These are phyloP conservation scores for Geotrichum fermentans DNA, from an alignment of 1,139 yeast species.

Conservation along the genomic window DNA sequence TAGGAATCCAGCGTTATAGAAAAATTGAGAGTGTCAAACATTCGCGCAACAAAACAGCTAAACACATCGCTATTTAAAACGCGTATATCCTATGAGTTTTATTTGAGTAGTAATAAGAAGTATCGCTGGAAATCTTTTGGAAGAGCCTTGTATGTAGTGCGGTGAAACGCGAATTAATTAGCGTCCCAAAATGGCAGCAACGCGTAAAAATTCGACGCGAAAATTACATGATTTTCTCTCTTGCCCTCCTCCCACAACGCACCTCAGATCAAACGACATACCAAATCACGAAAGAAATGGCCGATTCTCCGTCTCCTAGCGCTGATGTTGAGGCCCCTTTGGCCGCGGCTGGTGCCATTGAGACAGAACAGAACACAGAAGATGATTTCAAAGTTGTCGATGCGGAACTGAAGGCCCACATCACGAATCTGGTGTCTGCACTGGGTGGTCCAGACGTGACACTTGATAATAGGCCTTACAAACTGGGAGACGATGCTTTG, in stretches of 20 bases:
- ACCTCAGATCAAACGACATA: too few relatives aligned
- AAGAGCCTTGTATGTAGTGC: too few relatives aligned
- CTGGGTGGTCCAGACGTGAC: slow-evolving; percentile 75
- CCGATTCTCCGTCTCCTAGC: neutral
- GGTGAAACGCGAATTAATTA: too few relatives aligned
- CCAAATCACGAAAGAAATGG: too few relatives aligned
- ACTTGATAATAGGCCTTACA: slow-evolving; percentile 53
- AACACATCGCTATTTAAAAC: too few relatives aligned
- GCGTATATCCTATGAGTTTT: too few relatives aligned
- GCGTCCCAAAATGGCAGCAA: slow-evolving; percentile 5
- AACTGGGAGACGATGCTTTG: slow-evolving; percentile 84
- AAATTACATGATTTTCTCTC: neutral
- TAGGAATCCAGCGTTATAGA: too few relatives aligned
- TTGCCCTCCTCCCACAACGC: too few relatives aligned
- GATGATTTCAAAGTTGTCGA: slow-evolving; percentile 26
- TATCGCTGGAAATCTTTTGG: too few relatives aligned
- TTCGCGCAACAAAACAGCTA: too few relatives aligned
- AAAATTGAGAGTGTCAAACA: too few relatives aligned
- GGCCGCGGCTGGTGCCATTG: neutral
- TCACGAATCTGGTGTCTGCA: slow-evolving; percentile 69
- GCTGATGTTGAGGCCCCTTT: neutral
- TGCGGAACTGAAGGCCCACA: slow-evolving; percentile 53
- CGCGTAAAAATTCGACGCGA: slow-evolving; percentile 7
- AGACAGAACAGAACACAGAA: neutral
- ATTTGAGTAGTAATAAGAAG: too few relatives aligned